Evolutionary conservation across 805 yeast species (phyloP).

Genomic region (Sugiyamaella qingdaonensis): DNA sequence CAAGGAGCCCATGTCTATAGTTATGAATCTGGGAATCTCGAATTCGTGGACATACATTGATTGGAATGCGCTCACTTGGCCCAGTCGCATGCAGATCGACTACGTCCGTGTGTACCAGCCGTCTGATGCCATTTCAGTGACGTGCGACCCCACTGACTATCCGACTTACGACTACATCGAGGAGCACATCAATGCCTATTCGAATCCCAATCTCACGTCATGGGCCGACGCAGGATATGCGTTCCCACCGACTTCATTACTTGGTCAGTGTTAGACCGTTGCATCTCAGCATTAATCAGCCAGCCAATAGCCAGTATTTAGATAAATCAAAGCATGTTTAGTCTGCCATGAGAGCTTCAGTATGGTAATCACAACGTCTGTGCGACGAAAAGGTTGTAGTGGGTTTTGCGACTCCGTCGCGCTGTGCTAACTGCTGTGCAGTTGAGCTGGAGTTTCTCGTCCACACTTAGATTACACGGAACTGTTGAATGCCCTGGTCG

Average conservation of each 20-base stretch:
- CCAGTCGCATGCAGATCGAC: slow-evolving; percentile 70
- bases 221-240: slow-evolving; percentile 76
- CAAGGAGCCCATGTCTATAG: slow-evolving; percentile 89
- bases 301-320: too few relatives aligned
- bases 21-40: slow-evolving; percentile 86
- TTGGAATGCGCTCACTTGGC: slow-evolving; percentile 76
- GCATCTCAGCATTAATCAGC: background rate
- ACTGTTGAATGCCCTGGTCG: too few relatives aligned
- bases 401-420: too few relatives aligned
- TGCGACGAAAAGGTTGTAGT: too few relatives aligned
- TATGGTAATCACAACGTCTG: too few relatives aligned
- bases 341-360: too few relatives aligned
- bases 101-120: slow-evolving; percentile 94
- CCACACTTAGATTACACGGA: too few relatives aligned
- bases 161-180: slow-evolving; percentile 86
- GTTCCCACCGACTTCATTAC: slow-evolving; percentile 58
- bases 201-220: slow-evolving; percentile 60
- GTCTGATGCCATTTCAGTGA: slow-evolving; percentile 48
- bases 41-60: slow-evolving; percentile 92
- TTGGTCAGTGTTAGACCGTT: slow-evolving; percentile 33
- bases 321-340: too few relatives aligned
- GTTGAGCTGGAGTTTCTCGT: too few relatives aligned
- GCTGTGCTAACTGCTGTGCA: too few relatives aligned
- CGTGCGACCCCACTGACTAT: slow-evolving; percentile 82
- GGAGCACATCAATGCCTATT: slow-evolving; percentile 63